Base-by-base conservation (phyloP, 352 stramenopile genomes). In the Phytophthora foliorum region DNA sequence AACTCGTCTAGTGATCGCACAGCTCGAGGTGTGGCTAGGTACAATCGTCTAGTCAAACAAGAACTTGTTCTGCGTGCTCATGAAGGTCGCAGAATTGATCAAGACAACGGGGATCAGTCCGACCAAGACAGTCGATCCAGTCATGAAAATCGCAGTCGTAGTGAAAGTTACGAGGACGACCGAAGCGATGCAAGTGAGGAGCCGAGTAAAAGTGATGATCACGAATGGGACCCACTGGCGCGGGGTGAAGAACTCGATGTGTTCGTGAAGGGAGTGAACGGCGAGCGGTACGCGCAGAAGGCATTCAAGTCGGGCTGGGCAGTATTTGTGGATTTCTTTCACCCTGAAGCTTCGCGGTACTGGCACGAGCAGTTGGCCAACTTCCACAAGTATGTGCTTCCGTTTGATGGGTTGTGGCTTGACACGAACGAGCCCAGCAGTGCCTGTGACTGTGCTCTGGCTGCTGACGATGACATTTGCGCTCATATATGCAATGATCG, bases 401-500 rank as follows among this genome's bases (percentile, higher is more conserved):
- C 76, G 14, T 95, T 92, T 10, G 90, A 97, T 53, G 90, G 91
- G 0, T 61, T 97, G 27, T 97, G 90, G 91, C 70, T 97, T 7
- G 82, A 97, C 39, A 86, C 80, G 62, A 94, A 96, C 57, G 90
- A 97, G 29, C 83, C 86, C 4, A 91, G 79, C 22, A 91, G 80
- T 48, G 72, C 81, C 25, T 97, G 88, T 39, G 86, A 94, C 57
- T 69, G 74, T 42, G 62, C 55, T 24, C 56, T 87, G 36, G 74
- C 78, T 6, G 69, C 57, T 11, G 39, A 88, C 48, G 62, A 64
- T 11, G 64, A 87, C 19, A 69, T 78, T 16, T 91, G 83, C 21
- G n/a, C 34, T 39, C 48, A 63, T 4, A 52, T 68, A 25, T 80
- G 68, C 41, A 52, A 19, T 21, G 56, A 58, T 4, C 36, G 42